A percentile compares a stretch with the other conserved stretches of the same genome.
Conservation (phyloP, 164 flowering plant species). For the Magnolia sinica region DNA sequence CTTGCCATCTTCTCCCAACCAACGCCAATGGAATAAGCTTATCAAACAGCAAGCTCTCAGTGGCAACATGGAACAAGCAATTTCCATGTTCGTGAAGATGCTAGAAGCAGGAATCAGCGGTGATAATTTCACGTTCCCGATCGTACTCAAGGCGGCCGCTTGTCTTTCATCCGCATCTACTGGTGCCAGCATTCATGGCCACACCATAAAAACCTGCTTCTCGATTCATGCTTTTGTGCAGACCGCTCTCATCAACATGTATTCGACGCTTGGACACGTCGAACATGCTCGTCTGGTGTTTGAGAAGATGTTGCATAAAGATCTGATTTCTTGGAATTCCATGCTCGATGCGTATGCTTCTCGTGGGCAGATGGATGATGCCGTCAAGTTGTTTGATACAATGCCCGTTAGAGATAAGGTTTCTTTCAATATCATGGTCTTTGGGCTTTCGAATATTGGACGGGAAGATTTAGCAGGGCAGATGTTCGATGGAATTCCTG, state of each 20-base stretch:
- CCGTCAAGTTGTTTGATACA: constrained; percentile 16
- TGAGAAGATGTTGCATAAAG: constrained; percentile 28
- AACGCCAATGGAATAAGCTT: constrained; percentile 23
- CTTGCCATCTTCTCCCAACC: not conserved
- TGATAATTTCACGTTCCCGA: constrained; percentile 37
- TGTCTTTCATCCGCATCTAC: not conserved
- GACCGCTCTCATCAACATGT: constrained; percentile 33
- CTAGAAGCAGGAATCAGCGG: constrained; percentile 14
- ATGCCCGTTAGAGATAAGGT: constrained; percentile 28
- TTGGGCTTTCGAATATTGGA: constrained; percentile 31
- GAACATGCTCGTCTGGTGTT: constrained; percentile 28
- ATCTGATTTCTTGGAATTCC: constrained; percentile 41
- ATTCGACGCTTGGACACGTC: constrained; percentile 8
- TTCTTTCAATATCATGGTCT: constrained; percentile 37
- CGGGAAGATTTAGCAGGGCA: constrained; percentile 14
- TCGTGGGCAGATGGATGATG: constrained; percentile 28
- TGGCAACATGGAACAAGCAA: constrained; percentile 18
- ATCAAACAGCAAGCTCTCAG: constrained; percentile 21
- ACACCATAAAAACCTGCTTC: constrained; percentile 30
- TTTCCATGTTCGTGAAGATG: constrained; percentile 17
- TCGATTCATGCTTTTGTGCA: constrained; percentile 30
- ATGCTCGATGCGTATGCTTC: constrained; percentile 38
- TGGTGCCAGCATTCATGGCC: constrained; percentile 34
- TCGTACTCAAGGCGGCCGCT: constrained; percentile 30
- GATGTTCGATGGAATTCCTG: constrained; percentile 24